Conservation (phyloP, 805 yeast genomes). For the Ogataea corticis region DNA sequence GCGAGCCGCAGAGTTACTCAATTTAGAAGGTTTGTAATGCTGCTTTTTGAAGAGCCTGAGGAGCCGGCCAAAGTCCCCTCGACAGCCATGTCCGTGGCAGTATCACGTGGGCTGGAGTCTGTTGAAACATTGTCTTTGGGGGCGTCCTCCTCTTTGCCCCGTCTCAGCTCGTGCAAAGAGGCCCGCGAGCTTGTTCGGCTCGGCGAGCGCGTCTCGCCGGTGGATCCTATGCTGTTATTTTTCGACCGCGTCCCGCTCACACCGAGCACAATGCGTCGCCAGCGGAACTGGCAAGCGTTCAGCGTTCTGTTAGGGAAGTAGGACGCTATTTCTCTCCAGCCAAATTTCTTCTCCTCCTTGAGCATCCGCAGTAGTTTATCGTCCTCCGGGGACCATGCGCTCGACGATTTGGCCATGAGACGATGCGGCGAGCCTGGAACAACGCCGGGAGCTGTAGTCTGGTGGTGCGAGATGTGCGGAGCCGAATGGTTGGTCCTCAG, state of each 20-base stretch:
- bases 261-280: constrained; percentile 65
- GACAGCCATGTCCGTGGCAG: too few species aligned
- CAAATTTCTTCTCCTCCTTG: constrained; percentile 79
- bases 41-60: not conserved
- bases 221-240: not conserved
- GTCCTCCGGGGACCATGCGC: constrained; percentile 78
- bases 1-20: too few species aligned
- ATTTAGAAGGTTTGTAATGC: not conserved
- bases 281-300: constrained; percentile 85
- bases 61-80: too few species aligned
- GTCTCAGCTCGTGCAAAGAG: not conserved
- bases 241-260: constrained; percentile 21
- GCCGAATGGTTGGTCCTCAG: too few species aligned
- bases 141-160: too few species aligned
- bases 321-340: constrained; percentile 86
- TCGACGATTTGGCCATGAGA: constrained; percentile 27
- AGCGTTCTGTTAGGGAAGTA: constrained; percentile 82
- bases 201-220: too few species aligned
- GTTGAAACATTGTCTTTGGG: too few species aligned
- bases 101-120: too few species aligned
- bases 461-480: too few species aligned
- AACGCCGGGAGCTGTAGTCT: too few species aligned
- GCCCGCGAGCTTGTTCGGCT: not conserved
- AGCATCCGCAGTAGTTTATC: constrained; percentile 70
- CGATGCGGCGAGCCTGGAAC: not conserved